Evolutionary conservation across 305 asterid species (phyloP), one percentile per base, ranked within the genome.

Genomic region (Fraxinus angustifolia): DNA sequence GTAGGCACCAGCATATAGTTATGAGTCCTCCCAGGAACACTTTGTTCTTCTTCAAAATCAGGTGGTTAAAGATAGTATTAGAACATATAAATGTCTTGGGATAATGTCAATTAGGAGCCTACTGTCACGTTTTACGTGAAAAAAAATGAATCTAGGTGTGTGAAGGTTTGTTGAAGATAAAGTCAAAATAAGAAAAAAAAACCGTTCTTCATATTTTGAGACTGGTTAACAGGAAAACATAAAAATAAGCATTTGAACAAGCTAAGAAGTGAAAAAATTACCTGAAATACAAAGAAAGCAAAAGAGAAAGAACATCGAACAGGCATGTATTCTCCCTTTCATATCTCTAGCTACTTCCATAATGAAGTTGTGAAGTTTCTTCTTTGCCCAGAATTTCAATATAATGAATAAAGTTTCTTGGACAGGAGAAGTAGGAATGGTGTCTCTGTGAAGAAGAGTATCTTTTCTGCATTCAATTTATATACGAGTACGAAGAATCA

Each of bases 361-460:
- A 8, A 31, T 56, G 75, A 19, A 36, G 56, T 56, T 36, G 30
- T 70, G 10, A 4, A 34, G 45, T 58, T 42, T 78, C 38, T 58
- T 78, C 38, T 38, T 78, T 58, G 79, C 6, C 19, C 67, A 33
- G 50, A 26, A 23, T 34, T 12, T 12, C 10, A 38, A 56, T 21
- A 19, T 34, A 56, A 16, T 53, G 38, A 21, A 17, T 17, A 23
- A 8, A 50, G 58, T 33, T 14, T 79, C 35, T 79, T 30, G 12
- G 33, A 14, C 19, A 0, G 17, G 75, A 65, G 58, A 16, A 40
- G 28, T 11, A 14, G 38, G 40, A 79, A 79, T 79, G 21, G n/a
- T 67, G 56, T 56, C 74, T 30, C 33, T 34, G 81, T 58, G 45
- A 78, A 67, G 71, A 79, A 79, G 77, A 45, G 74, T 73, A 36